Evolutionary conservation across 2,329 filamentous ascomycete genomes (phyloP), one percentile per base, ranked within the genome.

Genomic region (Trichoderma cornu-damae): DNA sequence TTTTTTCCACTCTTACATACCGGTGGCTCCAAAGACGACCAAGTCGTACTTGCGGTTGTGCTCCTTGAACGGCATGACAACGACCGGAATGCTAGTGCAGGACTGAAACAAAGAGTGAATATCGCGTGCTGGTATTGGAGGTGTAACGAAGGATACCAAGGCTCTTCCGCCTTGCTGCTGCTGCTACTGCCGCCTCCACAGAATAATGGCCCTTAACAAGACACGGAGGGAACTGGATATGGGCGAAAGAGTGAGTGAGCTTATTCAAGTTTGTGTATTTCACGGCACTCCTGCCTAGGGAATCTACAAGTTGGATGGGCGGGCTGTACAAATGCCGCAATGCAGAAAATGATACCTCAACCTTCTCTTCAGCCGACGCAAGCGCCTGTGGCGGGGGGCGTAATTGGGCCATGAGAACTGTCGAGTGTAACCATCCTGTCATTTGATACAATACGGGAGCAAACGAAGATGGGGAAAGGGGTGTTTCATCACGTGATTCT

Each of bases 1-100:
- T n/a, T n/a, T n/a, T n/a, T n/a, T n/a, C n/a, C n/a, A 3, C 14
- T 2, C 20, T 30, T 16, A 61, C 70, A 66, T 70, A 82, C 81
- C 81, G 35, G 80, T 80, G 16, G 81, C 82, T 46, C 82, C 82
- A 59, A 82, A 78, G 28, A 85, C 71, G 37, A 84, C 75, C 14
- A 85, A 28, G 67, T 84, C 81, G 66, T 84, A 84, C 61, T 77
- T 75, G 38, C 81, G 78, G 46, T 66, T 68, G 61, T 83, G 80
- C 14, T 78, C 69, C 60, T 77, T 79, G 61, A 74, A 69, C 9
- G 77, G 55, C 79, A 82, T 81, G 44, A 38, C 61, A 49, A 52
- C 14, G 20, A 12, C 3, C 6, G n/a, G 8, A 28, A 6, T 35
- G 8, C 3, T 20, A 20, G 3, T 26, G 3, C 6, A 14, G 6